Percentiles rank a stretch among this genome's conserved stretches.
phyloP scores from a whole-genome alignment of 495 filamentous ascomycete species.

The Terfezia boudieri region DNA sequence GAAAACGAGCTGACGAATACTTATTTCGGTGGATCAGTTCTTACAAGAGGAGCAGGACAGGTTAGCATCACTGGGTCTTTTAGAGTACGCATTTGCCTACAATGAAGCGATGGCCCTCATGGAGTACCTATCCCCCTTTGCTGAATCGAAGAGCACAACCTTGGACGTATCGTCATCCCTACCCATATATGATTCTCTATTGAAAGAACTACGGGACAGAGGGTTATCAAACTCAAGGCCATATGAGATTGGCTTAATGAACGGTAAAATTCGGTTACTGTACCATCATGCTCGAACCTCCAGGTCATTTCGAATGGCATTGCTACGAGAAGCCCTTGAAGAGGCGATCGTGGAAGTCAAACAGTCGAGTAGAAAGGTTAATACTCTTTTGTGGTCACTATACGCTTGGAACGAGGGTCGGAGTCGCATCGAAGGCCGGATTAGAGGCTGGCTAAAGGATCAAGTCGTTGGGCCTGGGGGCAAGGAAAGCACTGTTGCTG shows the following conservation, averaged over 20 bases:
- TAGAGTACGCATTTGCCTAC: slow-evolving; percentile 28
- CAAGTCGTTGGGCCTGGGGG: slow-evolving; percentile 15
- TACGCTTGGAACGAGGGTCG: slow-evolving; percentile 44
- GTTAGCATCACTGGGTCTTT: slow-evolving; percentile 27
- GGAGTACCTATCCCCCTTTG: slow-evolving; percentile 31
- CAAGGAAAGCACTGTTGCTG: slow-evolving; percentile 26
- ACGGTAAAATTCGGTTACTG: slow-evolving; percentile 43
- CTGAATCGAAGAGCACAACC: neutral
- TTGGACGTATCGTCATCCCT: slow-evolving; percentile 5
- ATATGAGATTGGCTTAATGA: slow-evolving; percentile 37
- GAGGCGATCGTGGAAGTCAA: slow-evolving; percentile 31
- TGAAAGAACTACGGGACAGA: slow-evolving; percentile 7
- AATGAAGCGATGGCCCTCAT: slow-evolving; percentile 40
- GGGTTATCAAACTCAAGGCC: slow-evolving; percentile 4
- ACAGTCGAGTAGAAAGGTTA: slow-evolving; percentile 31
- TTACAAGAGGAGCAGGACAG: slow-evolving; percentile 34
- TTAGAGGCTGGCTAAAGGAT: neutral
- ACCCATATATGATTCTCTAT: slow-evolving; percentile 8
- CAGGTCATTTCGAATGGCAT: slow-evolving; percentile 37
- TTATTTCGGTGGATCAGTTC: slow-evolving; percentile 19
- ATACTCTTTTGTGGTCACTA: slow-evolving; percentile 53
- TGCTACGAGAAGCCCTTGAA: slow-evolving; percentile 36
- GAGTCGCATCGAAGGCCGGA: slow-evolving; percentile 5
- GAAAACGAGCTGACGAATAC: slow-evolving; percentile 13
- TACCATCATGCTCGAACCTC: slow-evolving; percentile 35